These are phyloP conservation scores for Thermomyces lanuginosus DNA, from an alignment of 2,329 filamentous ascomycete genomes.

Conservation along the genomic window DNA sequence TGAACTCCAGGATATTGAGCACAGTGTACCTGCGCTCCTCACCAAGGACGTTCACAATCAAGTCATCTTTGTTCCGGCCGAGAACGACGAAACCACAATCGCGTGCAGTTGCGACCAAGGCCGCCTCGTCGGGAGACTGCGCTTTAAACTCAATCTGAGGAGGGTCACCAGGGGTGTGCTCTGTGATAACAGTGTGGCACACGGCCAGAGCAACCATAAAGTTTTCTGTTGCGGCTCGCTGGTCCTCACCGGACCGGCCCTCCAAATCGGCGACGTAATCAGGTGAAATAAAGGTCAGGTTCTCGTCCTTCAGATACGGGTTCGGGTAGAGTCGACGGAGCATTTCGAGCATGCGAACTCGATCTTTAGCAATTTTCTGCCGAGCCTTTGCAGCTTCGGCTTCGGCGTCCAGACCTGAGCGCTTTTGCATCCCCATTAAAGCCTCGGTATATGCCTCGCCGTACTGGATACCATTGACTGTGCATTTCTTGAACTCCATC, in stretches of 20 bases:
- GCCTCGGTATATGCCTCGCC: slow-evolving; percentile 97
- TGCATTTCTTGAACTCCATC: slow-evolving; percentile 99
- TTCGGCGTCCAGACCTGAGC: slow-evolving; percentile 73
- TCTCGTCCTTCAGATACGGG: slow-evolving; percentile 75
- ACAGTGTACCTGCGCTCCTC: slow-evolving; percentile 72
- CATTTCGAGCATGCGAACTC: slow-evolving; percentile 51
- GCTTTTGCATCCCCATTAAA: slow-evolving; percentile 87
- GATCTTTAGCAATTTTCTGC: slow-evolving; percentile 64
- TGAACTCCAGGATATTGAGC: slow-evolving; percentile 92
- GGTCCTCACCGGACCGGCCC: slow-evolving; percentile 59
- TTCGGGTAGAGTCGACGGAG: slow-evolving; percentile 72
- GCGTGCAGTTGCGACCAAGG: slow-evolving; percentile 79
- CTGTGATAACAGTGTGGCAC: slow-evolving; percentile 93
- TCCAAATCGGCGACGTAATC: slow-evolving; percentile 72
- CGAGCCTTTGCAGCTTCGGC: slow-evolving; percentile 57
- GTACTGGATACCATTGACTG: slow-evolving; percentile 88
- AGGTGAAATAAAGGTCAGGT: slow-evolving; percentile 80
- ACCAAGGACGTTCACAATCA: slow-evolving; percentile 74
- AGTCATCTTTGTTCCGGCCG: slow-evolving; percentile 60
- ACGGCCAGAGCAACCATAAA: slow-evolving; percentile 92
- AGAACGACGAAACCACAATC: slow-evolving; percentile 92
- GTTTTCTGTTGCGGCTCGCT: slow-evolving; percentile 60
- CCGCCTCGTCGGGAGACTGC: slow-evolving; percentile 91
- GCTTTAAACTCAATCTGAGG: slow-evolving; percentile 91
- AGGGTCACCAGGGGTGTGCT: slow-evolving; percentile 73